Percentiles rank a stretch among this genome's conserved stretches.
phyloP scores from a whole-genome alignment of 805 yeast genomes.

The Crinitomyces ghanaensis region DNA sequence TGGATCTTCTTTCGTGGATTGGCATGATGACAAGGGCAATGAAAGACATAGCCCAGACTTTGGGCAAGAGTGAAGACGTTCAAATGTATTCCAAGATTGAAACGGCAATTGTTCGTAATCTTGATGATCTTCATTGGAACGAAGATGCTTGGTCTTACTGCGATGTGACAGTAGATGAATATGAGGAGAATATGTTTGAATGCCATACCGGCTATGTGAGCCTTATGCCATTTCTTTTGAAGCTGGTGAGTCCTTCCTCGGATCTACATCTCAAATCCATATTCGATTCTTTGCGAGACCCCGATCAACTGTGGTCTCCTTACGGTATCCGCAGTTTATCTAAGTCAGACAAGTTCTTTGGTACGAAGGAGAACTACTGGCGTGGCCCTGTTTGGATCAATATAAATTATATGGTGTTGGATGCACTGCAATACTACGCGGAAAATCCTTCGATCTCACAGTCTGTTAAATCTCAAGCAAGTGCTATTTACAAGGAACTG shows the following conservation, averaged over 20 bases:
- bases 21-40: conserved; percentile 85
- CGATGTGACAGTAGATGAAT: conserved; percentile 68
- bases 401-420: conserved; percentile 73
- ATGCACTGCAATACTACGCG: conserved; percentile 50
- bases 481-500: conserved; percentile 43
- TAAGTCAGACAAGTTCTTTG: conserved; percentile 49
- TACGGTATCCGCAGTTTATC: conserved; percentile 79
- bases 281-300: conserved; percentile 50
- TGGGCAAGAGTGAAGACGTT: conserved; percentile 51
- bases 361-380: conserved; percentile 88
- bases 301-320: conserved; percentile 62
- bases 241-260: conserved; percentile 39
- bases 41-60: conserved; percentile 53
- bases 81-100: conserved; percentile 42
- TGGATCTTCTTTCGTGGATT: conserved; percentile 85
- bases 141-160: conserved; percentile 57
- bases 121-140: conserved; percentile 76
- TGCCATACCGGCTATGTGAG: conserved; percentile 88
- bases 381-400: conserved; percentile 90
- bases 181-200: conserved; percentile 52
- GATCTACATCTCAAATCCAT: conserved; percentile 39
- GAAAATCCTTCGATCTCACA: conserved; percentile 23
- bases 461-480: conserved; percentile 30
- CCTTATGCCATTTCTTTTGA: conserved; percentile 71
- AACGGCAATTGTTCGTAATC: conserved; percentile 44